Base-by-base conservation (phyloP, 2,329 filamentous ascomycete genomes). In the Verticillium zaregamsianum region DNA sequence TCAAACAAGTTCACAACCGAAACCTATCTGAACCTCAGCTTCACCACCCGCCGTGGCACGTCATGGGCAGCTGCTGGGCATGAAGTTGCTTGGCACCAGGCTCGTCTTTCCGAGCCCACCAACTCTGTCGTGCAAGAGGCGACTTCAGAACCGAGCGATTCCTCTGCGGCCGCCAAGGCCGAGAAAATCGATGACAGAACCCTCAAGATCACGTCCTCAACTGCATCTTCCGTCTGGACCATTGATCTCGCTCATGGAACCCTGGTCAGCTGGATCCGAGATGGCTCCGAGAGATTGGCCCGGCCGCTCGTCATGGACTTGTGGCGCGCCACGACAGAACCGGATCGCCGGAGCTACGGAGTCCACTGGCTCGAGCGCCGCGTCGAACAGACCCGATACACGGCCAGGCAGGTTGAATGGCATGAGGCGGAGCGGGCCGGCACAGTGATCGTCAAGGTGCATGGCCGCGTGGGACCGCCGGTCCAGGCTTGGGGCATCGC, bases 251-350 rank as follows among this genome's bases (percentile, higher is more conserved):
- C 73, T 2, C 71, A 70, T 2, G 82, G 82, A 39, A 71, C 69
- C 2, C 70, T 84, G 12, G 70, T 69, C 4, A 80, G 74, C 59
- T 79, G 82, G 73, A 74, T 70, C 14, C 73, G 79, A 12, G 60
- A 65, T 3, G 68, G 71, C 0, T 57, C 69, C 8, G 60, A 65
- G 28, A 80, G 81, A 32, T 74, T 85, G 57, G 77, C 77, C 5
- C 69, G 77, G 31, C 79, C 81, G 0, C 67, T 81, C 2, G 65
- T 72, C 2, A 76, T 88, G 49, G 79, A 80, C 64, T 83, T 90
- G 70, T 90, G 87, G 76, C 86, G 88, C 45, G 83, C 88, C 0
- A 90, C 69, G 88, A 90, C 69, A 77, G 79, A 4, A 81, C 82
- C 0, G 76, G 77, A 7, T 73, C 25, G 25, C 25, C 25, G 25